A percentile compares a stretch with the other conserved stretches of the same genome.
These are phyloP conservation scores for Phalaenopsis aphrodite DNA, from an alignment of 106 monocot genomes.

Conservation along the genomic window DNA sequence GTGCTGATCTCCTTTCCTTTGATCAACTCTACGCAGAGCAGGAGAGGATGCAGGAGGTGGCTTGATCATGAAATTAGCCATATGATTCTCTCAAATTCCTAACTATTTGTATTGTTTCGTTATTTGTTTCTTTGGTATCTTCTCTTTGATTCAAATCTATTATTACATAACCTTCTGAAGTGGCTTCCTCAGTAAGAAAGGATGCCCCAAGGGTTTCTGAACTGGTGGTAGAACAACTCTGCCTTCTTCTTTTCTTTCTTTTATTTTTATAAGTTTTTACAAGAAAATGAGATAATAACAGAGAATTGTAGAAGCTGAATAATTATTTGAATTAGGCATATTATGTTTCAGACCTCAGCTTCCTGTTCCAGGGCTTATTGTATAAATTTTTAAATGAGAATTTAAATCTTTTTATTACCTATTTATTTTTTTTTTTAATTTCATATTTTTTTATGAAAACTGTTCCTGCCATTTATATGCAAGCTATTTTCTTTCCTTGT, in stretches of 20 bases:
- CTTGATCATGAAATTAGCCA: not conserved
- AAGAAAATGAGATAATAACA: too few species aligned
- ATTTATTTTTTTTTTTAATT: too few species aligned
- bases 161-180: constrained; percentile 5
- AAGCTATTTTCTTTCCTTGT: too few species aligned
- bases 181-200: not conserved
- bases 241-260: constrained; percentile 3
- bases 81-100: not conserved
- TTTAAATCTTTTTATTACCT: too few species aligned
- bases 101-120: not conserved
- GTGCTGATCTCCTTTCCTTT: constrained; percentile 1
- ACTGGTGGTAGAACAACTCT: not conserved
- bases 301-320: too few species aligned
- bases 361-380: not conserved
- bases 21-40: constrained; percentile 29
- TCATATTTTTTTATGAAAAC: too few species aligned
- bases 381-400: not conserved
- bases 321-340: too few species aligned
- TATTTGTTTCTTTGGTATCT: constrained; percentile 3
- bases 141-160: not conserved
- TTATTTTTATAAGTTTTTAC: constrained; percentile 13
- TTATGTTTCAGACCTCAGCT: not conserved
- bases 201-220: constrained; percentile 12
- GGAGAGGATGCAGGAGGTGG: constrained; percentile 45
- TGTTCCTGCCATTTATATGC: too few species aligned